Evolutionary conservation across 75 land plant species (phyloP), one percentile per base, ranked within the genome.

Genomic region (Selaginella tamariscina): DNA sequence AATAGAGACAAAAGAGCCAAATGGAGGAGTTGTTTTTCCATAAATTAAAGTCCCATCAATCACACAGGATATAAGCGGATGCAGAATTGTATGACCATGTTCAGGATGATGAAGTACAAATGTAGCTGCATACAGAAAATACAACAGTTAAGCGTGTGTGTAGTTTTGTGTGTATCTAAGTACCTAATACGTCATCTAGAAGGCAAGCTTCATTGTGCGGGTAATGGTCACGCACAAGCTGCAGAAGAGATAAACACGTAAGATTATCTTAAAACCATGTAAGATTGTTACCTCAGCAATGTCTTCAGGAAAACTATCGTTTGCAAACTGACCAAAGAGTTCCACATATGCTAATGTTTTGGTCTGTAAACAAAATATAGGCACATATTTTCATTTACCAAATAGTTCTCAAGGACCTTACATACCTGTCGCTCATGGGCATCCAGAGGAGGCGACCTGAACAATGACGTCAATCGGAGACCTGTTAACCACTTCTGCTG

Each of bases 21-120:
- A 90, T 24, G 96, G 96, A 32, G 91, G 81, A 28, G 55, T 75
- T 59, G 32, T 72, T 69, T 78, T 82, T 72, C 77, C 78, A 76
- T 90, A 90, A 33, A 74, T 70, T 72, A 90, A 2, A 24, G 85
- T 84, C 2, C 91, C 91, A 80, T 90, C 91, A 70, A 90, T 84
- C 39, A 87, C 81, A 72, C 80, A 82, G 24, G 96, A 90, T 60
- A 90, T 79, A 31, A 90, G 74, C 32, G 96, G 88, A 81, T 84
- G 96, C 32, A 85, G 32, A 74, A 87, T 77, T 65, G 96, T 83
- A 79, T 90, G 91, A 28, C 91, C 88, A 73, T 87, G 91, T 76
- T 87, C 96, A 9, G 96, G 95, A 81, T 89, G 88, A 71, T 87
- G 95, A 65, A 89, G 85, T 33, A 89, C 87, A 75, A 90, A 90